Evolutionary conservation across 805 yeast genomes (phyloP).

Genomic region (Lipomyces lipofer): DNA sequence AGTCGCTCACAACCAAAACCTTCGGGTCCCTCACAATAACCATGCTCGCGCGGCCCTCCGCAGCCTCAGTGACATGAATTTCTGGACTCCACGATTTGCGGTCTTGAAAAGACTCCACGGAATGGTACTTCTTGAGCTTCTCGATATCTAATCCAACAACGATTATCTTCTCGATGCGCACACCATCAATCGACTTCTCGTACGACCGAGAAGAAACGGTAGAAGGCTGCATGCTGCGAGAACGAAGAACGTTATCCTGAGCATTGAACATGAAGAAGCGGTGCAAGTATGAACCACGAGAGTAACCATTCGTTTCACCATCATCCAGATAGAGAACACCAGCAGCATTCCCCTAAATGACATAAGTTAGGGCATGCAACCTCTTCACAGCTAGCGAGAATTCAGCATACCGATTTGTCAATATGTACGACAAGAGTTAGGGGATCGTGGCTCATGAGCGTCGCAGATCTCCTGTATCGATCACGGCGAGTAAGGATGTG

Average conservation of each 20-base stretch:
- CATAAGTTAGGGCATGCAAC: too few relatives aligned
- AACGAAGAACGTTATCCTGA: constrained; percentile 36
- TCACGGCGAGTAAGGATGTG: constrained; percentile 65
- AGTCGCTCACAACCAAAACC: constrained; percentile 48
- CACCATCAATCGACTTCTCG: constrained; percentile 38
- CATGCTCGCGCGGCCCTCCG: constrained; percentile 31
- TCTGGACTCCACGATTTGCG: constrained; percentile 44
- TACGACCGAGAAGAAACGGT: constrained; percentile 18
- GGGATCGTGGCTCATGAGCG: constrained; percentile 75
- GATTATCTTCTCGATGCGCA: constrained; percentile 57
- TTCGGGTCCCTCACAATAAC: constrained; percentile 52
- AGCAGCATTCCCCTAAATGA: constrained; percentile 47
- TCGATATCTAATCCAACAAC: constrained; percentile 45
- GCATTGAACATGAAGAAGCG: constrained; percentile 44
- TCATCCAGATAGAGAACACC: constrained; percentile 78
- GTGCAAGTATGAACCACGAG: constrained; percentile 51
- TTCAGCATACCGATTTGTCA: constrained; percentile 34
- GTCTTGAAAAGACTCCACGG: constrained; percentile 43
- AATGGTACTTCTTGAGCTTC: constrained; percentile 12
- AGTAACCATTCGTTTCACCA: constrained; percentile 68
- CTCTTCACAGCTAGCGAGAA: too few relatives aligned
- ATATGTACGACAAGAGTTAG: constrained; percentile 70
- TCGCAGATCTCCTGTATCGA: constrained; percentile 77
- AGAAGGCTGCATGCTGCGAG: constrained; percentile 33
- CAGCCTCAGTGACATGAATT: constrained; percentile 31